Evolutionary conservation across 2,329 filamentous ascomycete genomes (phyloP), one percentile per base, ranked within the genome.

Genomic region (Bipolaris sorokiniana): DNA sequence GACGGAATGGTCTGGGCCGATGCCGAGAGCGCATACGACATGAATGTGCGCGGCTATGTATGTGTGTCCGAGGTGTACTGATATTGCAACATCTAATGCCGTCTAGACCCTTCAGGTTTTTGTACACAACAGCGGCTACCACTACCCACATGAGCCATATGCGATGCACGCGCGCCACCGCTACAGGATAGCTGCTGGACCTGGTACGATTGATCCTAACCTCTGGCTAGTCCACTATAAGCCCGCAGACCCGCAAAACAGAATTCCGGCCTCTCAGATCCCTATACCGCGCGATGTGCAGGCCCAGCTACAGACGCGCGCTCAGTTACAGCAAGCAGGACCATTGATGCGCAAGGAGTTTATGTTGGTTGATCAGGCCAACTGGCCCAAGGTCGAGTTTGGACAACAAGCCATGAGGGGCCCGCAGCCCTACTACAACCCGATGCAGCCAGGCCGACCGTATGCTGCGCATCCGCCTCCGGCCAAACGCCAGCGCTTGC

Each of bases 1-100:
- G 94, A 99, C 80, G 95, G 95, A 45, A 96, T 93, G 75, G 83
- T 97, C 16, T 99, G 93, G 93, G 88, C 88, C 15, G 90, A 92
- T 65, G 85, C 86, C 5, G 94, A 99, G 78, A 84, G 88, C 51
- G 86, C 86, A 41, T 94, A 88, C 66, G 88, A 88, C 62, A 88
- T 92, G 60, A 90, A 96, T 58, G 84, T 88, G 60, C 80, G 82
- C 60, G 88, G 88, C 64, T 90, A 88, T 75, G 86, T 88, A 82
- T 20, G 71, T 67, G 47, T 49, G n/a, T n/a, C 47, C 28, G 56
- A 50, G 13, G 42, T n/a, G 40, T 13, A 18, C n/a, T 34, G 16
- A 33, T 11, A 31, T 13, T 31, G 3, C n/a, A 54, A 26, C 20
- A 50, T 18, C 54, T 54, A 46, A 57, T 56, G 56, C 50, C 28